These are phyloP conservation scores for Rutstroemia sp. DNA, from an alignment of 2,329 filamentous ascomycete species.

Conservation along the genomic window DNA sequence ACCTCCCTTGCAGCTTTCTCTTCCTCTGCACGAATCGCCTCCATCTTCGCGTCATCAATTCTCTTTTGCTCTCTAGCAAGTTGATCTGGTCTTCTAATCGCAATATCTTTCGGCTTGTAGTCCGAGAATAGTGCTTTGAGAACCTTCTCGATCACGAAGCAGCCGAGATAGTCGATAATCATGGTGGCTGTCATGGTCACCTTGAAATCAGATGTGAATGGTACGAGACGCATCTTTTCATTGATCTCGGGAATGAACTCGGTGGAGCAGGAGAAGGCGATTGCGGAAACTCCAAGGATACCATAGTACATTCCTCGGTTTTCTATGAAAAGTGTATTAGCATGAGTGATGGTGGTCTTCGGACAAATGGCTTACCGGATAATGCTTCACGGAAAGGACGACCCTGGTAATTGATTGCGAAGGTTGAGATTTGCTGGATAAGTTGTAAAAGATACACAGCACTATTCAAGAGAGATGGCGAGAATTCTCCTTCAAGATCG, in stretches of 20 bases:
- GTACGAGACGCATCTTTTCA: conserved; percentile 83
- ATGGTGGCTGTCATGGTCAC: conserved; percentile 75
- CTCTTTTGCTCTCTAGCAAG: conserved; percentile 65
- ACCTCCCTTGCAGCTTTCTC: conserved; percentile 45
- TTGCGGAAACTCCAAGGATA: conserved; percentile 78
- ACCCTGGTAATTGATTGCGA: conserved; percentile 98
- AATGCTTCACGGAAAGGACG: conserved; percentile 95
- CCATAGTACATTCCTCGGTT: conserved; percentile 99
- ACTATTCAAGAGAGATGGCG: conserved; percentile 88
- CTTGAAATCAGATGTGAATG: conserved; percentile 86
- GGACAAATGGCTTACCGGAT: conserved; percentile 38
- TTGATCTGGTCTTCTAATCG: conserved; percentile 78
- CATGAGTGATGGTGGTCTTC: neutral
- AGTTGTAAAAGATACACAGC: conserved; percentile 95
- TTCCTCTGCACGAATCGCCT: conserved; percentile 41
- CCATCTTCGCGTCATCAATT: conserved; percentile 49
- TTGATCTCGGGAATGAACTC: conserved; percentile 96
- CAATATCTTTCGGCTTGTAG: conserved; percentile 89
- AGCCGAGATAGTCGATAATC: conserved; percentile 79
- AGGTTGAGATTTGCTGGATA: conserved; percentile 98
- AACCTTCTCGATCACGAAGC: conserved; percentile 79
- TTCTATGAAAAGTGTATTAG: conserved; percentile 16
- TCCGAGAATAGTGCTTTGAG: conserved; percentile 86
- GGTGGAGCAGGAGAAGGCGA: conserved; percentile 90
- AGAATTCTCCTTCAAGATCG: conserved; percentile 91